Conservation (phyloP, 129 eudicot genomes). For the Dittrichia graveolens region DNA sequence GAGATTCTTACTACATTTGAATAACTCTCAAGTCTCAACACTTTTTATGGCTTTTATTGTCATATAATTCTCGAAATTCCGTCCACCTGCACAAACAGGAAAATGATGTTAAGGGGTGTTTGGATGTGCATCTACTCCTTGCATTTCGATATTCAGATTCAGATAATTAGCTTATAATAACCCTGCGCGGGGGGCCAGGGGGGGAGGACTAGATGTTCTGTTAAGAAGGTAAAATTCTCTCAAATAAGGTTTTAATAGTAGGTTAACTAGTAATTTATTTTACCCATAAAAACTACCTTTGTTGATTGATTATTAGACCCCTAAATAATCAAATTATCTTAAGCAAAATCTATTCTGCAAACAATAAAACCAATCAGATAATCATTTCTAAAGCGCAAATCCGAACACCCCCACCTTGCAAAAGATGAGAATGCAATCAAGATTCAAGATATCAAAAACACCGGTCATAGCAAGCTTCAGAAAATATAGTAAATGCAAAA, state of each 20-base stretch:
- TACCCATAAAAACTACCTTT: too few species aligned
- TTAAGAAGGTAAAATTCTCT: too few species aligned
- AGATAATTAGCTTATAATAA: too few species aligned
- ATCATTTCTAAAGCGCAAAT: neutral
- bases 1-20: too few species aligned
- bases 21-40: neutral
- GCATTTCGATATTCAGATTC: too few species aligned
- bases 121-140: too few species aligned
- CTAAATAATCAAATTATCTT: neutral
- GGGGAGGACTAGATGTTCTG: too few species aligned
- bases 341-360: neutral
- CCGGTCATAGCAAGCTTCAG: neutral
- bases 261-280: too few species aligned
- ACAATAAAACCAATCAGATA: neutral
- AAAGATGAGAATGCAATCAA: neutral
- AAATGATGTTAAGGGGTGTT: neutral
- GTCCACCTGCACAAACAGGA: conserved; percentile 28
- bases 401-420: neutral
- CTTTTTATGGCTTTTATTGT: conserved; percentile 24
- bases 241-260: too few species aligned
- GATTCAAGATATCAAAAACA: neutral
- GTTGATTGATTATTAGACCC: neutral
- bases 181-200: too few species aligned
- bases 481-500: neutral
- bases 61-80: conserved; percentile 23